A percentile compares a stretch with the other conserved stretches of the same genome.
phyloP scores from a whole-genome alignment of 805 yeast species.

The Schwanniomyces sp. region DNA sequence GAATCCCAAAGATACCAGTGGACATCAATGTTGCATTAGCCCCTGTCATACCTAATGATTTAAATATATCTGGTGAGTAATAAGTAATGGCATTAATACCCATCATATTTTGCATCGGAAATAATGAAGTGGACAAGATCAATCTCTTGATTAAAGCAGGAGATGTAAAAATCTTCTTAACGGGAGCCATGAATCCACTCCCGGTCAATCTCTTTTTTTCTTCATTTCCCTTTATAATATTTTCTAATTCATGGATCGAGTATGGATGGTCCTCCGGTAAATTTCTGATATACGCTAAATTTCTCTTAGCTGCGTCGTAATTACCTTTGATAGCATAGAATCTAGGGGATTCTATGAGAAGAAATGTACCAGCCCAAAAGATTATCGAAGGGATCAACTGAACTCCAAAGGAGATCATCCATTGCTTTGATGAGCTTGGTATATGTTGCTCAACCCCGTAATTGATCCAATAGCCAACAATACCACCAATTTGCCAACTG shows the following conservation, averaged over 20 bases:
- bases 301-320: conserved; percentile 24
- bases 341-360: conserved; percentile 48
- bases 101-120: conserved; percentile 45
- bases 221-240: conserved; percentile 19
- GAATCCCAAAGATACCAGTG: conserved; percentile 53
- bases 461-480: conserved; percentile 51
- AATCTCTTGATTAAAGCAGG: conserved; percentile 33
- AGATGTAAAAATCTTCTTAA: conserved; percentile 30
- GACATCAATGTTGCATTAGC: conserved; percentile 47
- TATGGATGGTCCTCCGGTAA: conserved; percentile 39
- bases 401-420: conserved; percentile 49
- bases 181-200: conserved; percentile 40
- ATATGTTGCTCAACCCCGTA: conserved; percentile 43
- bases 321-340: conserved; percentile 38
- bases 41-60: conserved; percentile 49
- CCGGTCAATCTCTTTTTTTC: conserved; percentile 31
- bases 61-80: conserved; percentile 52
- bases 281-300: conserved; percentile 22
- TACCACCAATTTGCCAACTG: conserved; percentile 50
- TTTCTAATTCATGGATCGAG: conserved; percentile 36
- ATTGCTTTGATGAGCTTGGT: conserved; percentile 35
- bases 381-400: conserved; percentile 47
- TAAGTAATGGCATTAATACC: conserved; percentile 54
- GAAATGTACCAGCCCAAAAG: conserved; percentile 36
- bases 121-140: conserved; percentile 35